Evolutionary conservation across 768 basidiomycete species (phyloP).

Genomic region (Fomitopsis serialis): DNA sequence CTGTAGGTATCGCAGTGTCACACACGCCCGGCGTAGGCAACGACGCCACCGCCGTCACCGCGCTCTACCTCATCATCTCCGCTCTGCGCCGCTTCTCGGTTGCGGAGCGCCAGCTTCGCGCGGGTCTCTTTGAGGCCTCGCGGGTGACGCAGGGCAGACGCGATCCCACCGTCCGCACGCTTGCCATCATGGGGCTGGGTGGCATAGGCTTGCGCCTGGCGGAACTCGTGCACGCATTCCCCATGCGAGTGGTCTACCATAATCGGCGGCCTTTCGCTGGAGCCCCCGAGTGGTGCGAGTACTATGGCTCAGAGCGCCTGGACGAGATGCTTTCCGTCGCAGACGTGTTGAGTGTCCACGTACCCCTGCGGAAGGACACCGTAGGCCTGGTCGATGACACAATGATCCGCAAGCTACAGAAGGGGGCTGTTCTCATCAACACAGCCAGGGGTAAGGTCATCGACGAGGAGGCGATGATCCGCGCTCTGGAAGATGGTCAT

Average conservation of each 20-base stretch:
- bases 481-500: conserved; percentile 80
- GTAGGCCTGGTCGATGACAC: conserved; percentile 68
- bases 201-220: conserved; percentile 72
- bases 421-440: conserved; percentile 73
- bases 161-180: conserved; percentile 62
- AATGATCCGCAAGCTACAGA: conserved; percentile 73
- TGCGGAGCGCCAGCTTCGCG: conserved; percentile 51
- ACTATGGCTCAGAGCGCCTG: conserved; percentile 54
- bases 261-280: conserved; percentile 49
- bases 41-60: conserved; percentile 87
- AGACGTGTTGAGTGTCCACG: conserved; percentile 86
- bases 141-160: conserved; percentile 43
- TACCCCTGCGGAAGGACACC: conserved; percentile 73
- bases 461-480: conserved; percentile 82
- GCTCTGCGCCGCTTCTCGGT: conserved; percentile 67
- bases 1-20: conserved; percentile 68
- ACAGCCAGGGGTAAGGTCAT: conserved; percentile 86
- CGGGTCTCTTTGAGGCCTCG: conserved; percentile 54
- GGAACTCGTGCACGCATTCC: conserved; percentile 70
- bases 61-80: conserved; percentile 75
- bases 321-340: conserved; percentile 58
- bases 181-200: conserved; percentile 74
- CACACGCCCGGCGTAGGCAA: conserved; percentile 89
- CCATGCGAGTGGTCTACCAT: conserved; percentile 86
- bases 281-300: conserved; percentile 71